Conservation (phyloP, 164 flowering plant genomes). For the Cinnamomum micranthum region DNA sequence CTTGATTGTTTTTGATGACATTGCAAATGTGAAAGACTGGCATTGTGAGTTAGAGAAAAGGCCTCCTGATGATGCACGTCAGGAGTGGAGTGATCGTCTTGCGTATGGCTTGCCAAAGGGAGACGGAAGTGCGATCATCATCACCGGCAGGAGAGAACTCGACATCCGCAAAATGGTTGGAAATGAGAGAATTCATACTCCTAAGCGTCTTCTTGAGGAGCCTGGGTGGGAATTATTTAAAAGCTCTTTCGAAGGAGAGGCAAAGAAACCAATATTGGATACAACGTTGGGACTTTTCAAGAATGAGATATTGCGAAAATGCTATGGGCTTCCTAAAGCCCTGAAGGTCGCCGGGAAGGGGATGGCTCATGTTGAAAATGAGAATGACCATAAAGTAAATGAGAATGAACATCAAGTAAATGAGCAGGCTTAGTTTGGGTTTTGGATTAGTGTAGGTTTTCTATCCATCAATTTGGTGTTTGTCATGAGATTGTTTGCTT, state of each 20-base stretch:
- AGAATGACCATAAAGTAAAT: neutral
- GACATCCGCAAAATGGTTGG: slow-evolving; percentile 7
- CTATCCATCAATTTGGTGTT: no score
- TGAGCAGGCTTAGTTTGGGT: no score
- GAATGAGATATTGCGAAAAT: neutral
- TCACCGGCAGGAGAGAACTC: slow-evolving; percentile 6
- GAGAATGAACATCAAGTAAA: no score
- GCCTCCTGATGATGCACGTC: neutral
- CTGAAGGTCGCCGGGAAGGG: neutral
- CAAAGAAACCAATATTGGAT: neutral
- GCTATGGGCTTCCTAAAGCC: slow-evolving; percentile 7
- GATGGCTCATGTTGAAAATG: neutral
- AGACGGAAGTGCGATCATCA: slow-evolving; percentile 9
- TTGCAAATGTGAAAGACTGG: neutral
- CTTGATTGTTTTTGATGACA: slow-evolving; percentile 11
- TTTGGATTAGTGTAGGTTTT: no score
- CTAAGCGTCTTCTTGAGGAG: neutral
- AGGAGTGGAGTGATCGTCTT: slow-evolving; percentile 1
- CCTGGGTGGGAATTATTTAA: slow-evolving; percentile 2
- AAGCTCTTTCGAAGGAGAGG: neutral
- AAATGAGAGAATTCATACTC: neutral
- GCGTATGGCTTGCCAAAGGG: slow-evolving; percentile 17
- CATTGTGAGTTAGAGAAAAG: neutral
- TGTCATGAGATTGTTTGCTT: no score
- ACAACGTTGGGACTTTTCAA: neutral